Conservation (phyloP, 108 stramenopile genomes). For the Nitzschia putrida region DNA sequence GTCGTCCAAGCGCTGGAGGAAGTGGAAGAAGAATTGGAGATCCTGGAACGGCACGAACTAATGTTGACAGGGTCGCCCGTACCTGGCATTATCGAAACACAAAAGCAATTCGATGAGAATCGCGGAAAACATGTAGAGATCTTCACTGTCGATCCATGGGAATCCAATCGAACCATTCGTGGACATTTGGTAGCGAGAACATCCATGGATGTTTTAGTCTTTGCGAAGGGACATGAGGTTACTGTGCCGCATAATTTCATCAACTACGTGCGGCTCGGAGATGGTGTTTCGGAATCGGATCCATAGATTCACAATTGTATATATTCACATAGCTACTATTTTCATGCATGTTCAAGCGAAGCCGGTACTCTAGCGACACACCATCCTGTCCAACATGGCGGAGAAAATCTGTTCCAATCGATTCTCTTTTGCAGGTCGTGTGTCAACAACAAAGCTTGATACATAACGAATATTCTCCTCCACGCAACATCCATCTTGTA, state of each 20-base stretch:
- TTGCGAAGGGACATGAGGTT: conserved; percentile 79
- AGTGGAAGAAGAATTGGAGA: conserved; percentile 61
- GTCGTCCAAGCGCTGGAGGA: conserved; percentile 63
- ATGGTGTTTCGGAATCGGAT: not conserved
- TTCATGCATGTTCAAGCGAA: too few relatives aligned
- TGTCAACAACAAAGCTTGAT: not conserved
- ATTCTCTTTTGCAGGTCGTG: not conserved
- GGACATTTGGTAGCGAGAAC: conserved; percentile 81
- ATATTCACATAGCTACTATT: too few relatives aligned
- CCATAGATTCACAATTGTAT: too few relatives aligned
- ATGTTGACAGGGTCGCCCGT: conserved; percentile 67
- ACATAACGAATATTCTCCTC: conserved; percentile 8
- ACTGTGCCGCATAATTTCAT: conserved; percentile 76
- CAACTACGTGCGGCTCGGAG: conserved; percentile 41
- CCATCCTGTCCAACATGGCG: not conserved
- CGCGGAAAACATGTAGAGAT: conserved; percentile 65
- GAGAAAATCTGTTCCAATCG: not conserved
- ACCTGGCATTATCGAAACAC: conserved; percentile 65
- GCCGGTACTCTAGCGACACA: not conserved
- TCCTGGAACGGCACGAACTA: conserved; percentile 74
- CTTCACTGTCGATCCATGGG: conserved; percentile 79
- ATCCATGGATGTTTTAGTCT: conserved; percentile 81
- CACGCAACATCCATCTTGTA: not conserved
- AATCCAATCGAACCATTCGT: conserved; percentile 75
- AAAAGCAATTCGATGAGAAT: conserved; percentile 72